A percentile compares a stretch with the other conserved stretches of the same genome.
These are phyloP conservation scores for Vaccinium darrowii DNA, from an alignment of 148 eudicot species.

Conservation along the genomic window DNA sequence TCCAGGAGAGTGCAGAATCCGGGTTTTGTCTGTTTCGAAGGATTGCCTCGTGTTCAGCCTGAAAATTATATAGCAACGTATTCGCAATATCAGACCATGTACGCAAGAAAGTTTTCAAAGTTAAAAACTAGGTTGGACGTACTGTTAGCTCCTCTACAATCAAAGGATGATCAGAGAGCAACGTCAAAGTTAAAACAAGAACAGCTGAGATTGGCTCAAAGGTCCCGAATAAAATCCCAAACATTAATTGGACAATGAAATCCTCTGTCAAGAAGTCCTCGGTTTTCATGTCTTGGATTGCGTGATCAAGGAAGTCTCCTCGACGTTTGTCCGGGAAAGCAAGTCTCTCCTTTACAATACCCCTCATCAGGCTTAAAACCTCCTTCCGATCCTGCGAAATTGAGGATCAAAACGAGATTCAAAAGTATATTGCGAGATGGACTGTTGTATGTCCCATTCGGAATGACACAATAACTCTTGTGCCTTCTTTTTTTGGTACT, in stretches of 20 bases:
- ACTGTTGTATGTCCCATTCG: not conserved
- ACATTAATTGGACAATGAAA: conserved; percentile 45
- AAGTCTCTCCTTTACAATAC: not conserved
- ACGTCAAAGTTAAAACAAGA: conserved; percentile 34
- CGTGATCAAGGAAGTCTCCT: not conserved
- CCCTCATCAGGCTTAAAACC: not conserved
- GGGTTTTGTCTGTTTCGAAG: conserved; percentile 36
- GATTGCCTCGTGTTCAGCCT: conserved; percentile 66
- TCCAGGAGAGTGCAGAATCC: conserved; percentile 47
- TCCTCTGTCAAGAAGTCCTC: conserved; percentile 15
- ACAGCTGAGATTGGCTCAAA: conserved; percentile 41
- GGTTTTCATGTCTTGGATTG: not conserved
- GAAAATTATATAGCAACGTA: not conserved
- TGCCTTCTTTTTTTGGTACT: conserved; percentile 18
- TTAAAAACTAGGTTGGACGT: not conserved
- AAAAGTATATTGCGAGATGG: not conserved
- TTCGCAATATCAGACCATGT: no score
- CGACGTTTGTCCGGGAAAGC: not conserved
- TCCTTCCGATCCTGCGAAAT: not conserved
- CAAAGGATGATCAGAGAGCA: conserved; percentile 44
- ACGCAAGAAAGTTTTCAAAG: not conserved
- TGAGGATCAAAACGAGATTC: not conserved
- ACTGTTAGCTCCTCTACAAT: conserved; percentile 42
- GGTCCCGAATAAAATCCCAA: conserved; percentile 47
- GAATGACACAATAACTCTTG: not conserved